Base-by-base conservation (phyloP, 2,329 filamentous ascomycete species). In the Taxawa tesnikishii region DNA sequence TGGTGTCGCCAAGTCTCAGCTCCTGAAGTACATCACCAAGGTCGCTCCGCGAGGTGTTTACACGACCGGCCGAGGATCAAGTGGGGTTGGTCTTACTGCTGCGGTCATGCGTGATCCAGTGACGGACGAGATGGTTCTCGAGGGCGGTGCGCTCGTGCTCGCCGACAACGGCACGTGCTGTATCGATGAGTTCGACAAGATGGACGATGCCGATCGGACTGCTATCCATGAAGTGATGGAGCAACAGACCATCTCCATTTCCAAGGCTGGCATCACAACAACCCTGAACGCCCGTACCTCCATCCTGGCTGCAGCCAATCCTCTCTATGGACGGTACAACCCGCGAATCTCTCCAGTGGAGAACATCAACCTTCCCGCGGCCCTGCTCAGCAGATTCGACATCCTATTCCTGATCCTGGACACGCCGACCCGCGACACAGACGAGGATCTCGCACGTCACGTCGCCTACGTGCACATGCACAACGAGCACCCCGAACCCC, bases 361-460 rank as follows among this genome's bases (percentile, higher is more conserved):
- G 58, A 98, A 98, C 59, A 98, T 98, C 62, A 98, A 98, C 59
- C 76, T 98, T 25, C 90, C 90, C n/a, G 90, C 90, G 12, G 90
- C 90, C 13, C 74, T 98, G 13, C 73, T 98, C 33, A 94, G 88
- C 38, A 83, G 90, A 73, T 98, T 98, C 60, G 90, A 98, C 56
- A 72, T 98, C 44, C 73, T 98, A 44, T 98, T 96, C 69, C 69
- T 98, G 28, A 87, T 98, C 48, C 79, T 98, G 37, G 90, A 98
- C 63, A 94, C 84, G 23, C 88, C 90, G 3, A 79, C 77, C 12
- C 80, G 85, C 41, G 90, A 98, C 45, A 71, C 74, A 1, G 90
- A 98, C 50, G 85, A 92, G 51, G 83, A 94, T 58, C 74, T 98
- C 14, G 90, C 90, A 40, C 83, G 83, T 58, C 90, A 98, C 67